phyloP scores from a whole-genome alignment of 2,329 filamentous ascomycete genomes.

The Fusarium graminum region DNA sequence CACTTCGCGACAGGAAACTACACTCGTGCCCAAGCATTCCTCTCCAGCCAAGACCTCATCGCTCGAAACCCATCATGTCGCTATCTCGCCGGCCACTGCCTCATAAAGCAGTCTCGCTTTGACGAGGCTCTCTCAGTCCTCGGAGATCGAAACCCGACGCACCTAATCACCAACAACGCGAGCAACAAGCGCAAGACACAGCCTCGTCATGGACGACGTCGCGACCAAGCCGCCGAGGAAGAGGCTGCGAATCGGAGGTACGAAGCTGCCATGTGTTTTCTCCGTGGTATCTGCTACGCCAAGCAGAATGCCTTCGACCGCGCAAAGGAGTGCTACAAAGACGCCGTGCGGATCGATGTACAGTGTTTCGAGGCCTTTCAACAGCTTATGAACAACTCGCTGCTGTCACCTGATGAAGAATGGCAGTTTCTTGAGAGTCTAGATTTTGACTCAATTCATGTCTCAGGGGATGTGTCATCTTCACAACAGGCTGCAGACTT shows the following conservation, averaged over 20 bases:
- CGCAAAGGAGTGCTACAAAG: slow-evolving; percentile 98
- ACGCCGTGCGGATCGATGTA: slow-evolving; percentile 95
- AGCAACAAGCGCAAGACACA: slow-evolving; percentile 57
- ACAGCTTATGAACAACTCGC: slow-evolving; percentile 94
- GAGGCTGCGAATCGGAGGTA: slow-evolving; percentile 83
- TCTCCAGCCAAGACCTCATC: slow-evolving; percentile 86
- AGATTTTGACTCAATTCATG: slow-evolving; percentile 86
- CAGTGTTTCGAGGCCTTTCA: slow-evolving; percentile 99
- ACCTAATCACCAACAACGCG: slow-evolving; percentile 76
- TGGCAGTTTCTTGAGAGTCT: slow-evolving; percentile 89
- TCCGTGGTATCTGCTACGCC: slow-evolving; percentile 92
- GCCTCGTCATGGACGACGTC: slow-evolving; percentile 52
- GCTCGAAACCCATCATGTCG: slow-evolving; percentile 85
- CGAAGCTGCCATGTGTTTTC: slow-evolving; percentile 97
- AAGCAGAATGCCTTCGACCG: slow-evolving; percentile 98
- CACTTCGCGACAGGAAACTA: slow-evolving; percentile 97
- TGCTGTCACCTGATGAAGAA: slow-evolving; percentile 91
- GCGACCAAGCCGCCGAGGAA: slow-evolving; percentile 65
- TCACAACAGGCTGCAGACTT: slow-evolving; percentile 93
- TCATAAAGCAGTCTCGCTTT: slow-evolving; percentile 90
- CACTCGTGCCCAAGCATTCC: slow-evolving; percentile 87
- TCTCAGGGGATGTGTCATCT: slow-evolving; percentile 72
- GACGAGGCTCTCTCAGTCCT: slow-evolving; percentile 89
- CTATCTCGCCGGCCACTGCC: slow-evolving; percentile 93
- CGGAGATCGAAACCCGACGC: slow-evolving; percentile 92